A percentile compares a stretch with the other conserved stretches of the same genome.
phyloP scores from a whole-genome alignment of 768 basidiomycete species.

The Lactarius hengduanensis region DNA sequence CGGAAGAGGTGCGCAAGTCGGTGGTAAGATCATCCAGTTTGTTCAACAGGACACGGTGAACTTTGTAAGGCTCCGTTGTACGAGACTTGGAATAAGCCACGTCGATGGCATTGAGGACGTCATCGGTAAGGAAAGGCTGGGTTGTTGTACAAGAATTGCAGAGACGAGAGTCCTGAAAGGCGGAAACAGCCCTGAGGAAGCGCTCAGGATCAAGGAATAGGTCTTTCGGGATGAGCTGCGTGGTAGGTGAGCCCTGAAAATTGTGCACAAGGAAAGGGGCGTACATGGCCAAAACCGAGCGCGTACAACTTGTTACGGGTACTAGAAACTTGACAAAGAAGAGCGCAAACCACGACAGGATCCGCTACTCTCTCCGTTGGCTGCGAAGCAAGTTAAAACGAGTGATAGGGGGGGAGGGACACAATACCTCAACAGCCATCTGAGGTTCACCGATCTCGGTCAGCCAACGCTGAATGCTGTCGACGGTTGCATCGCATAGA shows the following conservation, averaged over 20 bases:
- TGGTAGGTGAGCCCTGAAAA: slow-evolving; percentile 5
- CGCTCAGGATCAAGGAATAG: slow-evolving; percentile 70
- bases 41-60: slow-evolving; percentile 59
- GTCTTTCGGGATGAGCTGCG: slow-evolving; percentile 59
- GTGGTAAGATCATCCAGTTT: slow-evolving; percentile 56
- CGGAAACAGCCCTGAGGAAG: slow-evolving; percentile 51
- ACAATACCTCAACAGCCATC: slow-evolving; percentile 57
- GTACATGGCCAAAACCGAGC: slow-evolving; percentile 47
- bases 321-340: slow-evolving; percentile 66
- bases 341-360: slow-evolving; percentile 65
- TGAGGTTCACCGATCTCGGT: slow-evolving; percentile 60
- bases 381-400: slow-evolving; percentile 36
- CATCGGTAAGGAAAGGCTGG: slow-evolving; percentile 40
- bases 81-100: slow-evolving; percentile 48
- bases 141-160: slow-evolving; percentile 9
- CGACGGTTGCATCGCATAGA: slow-evolving; percentile 73
- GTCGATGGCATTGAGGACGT: slow-evolving; percentile 48
- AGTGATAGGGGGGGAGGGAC: background rate
- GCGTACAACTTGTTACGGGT: slow-evolving; percentile 68
- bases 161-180: slow-evolving; percentile 32
- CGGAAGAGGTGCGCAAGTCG: slow-evolving; percentile 36
- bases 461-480: slow-evolving; percentile 69
- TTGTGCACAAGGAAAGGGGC: slow-evolving; percentile 16
- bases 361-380: slow-evolving; percentile 73
- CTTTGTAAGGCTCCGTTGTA: slow-evolving; percentile 54